phyloP scores from a whole-genome alignment of 345 rosid species.

The Sisymbrium irio region DNA sequence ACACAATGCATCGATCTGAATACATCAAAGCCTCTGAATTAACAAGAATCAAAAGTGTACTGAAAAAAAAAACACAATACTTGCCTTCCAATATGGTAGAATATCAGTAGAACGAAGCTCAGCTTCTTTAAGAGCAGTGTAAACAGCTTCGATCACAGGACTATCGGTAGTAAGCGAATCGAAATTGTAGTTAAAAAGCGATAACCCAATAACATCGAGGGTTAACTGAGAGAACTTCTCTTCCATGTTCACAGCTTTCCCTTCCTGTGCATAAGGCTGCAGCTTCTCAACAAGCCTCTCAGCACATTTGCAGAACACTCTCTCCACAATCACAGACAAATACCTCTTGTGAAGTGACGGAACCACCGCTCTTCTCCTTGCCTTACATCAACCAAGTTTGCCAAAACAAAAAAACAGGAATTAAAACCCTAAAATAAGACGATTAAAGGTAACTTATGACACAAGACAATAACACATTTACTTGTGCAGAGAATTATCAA shows the following conservation, averaged over 20 bases:
- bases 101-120: conserved; percentile 92
- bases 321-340: conserved; percentile 81
- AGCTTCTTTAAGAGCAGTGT: conserved; percentile 90
- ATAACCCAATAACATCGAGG: conserved; percentile 86
- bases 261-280: conserved; percentile 60
- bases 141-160: conserved; percentile 89
- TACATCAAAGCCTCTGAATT: not conserved
- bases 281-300: conserved; percentile 89
- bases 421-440: not conserved
- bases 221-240: conserved; percentile 86
- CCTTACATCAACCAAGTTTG: conserved; percentile 37
- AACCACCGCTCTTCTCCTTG: conserved; percentile 83
- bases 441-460: not conserved
- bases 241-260: conserved; percentile 89
- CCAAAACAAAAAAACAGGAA: no score
- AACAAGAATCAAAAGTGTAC: conserved; percentile 7
- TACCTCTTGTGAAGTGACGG: conserved; percentile 95
- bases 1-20: conserved; percentile 62
- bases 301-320: conserved; percentile 87
- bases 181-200: conserved; percentile 82
- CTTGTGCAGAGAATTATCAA: conserved; percentile 35
- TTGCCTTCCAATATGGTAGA: conserved; percentile 92
- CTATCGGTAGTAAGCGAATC: conserved; percentile 76
- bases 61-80: conserved; percentile 24
- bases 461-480: not conserved